phyloP scores from a whole-genome alignment of 306 rosid species.

The Abrus pulchellus region DNA sequence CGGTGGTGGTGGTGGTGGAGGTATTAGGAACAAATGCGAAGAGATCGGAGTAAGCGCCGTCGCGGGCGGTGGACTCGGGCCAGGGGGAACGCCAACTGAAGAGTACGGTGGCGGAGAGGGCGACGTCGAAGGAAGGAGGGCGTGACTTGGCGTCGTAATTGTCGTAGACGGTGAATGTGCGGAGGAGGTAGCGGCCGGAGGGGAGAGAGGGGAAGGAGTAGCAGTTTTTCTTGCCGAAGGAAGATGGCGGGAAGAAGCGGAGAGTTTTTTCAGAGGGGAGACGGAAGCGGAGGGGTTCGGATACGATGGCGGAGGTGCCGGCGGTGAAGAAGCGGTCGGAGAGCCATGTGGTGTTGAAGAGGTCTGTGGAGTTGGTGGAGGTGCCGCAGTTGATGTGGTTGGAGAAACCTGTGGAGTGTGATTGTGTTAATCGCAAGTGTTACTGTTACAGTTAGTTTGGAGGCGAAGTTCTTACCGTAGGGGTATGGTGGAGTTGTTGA shows the following conservation, averaged over 20 bases:
- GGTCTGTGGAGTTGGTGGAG: slow-evolving; percentile 63
- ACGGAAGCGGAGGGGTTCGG: slow-evolving; percentile 80
- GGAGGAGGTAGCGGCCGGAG: slow-evolving; percentile 72
- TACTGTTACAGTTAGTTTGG: slow-evolving; percentile 24
- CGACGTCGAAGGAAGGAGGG: slow-evolving; percentile 85
- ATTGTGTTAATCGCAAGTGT: too few species aligned
- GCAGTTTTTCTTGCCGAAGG: slow-evolving; percentile 93
- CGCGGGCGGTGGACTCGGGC: slow-evolving; percentile 61
- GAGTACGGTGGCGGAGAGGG: slow-evolving; percentile 75
- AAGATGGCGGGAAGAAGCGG: slow-evolving; percentile 73
- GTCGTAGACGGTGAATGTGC: slow-evolving; percentile 90
- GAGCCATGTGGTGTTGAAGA: slow-evolving; percentile 74
- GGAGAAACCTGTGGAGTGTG: slow-evolving; percentile 55
- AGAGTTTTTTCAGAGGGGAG: slow-evolving; percentile 83
- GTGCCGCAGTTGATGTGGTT: slow-evolving; percentile 86
- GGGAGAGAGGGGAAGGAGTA: slow-evolving; percentile 76
- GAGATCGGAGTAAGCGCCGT: slow-evolving; percentile 92
- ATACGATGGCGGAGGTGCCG: slow-evolving; percentile 69
- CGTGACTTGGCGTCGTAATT: slow-evolving; percentile 91
- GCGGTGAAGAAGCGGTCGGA: slow-evolving; percentile 86
- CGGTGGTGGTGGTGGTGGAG: slow-evolving; percentile 59
- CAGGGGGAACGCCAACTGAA: slow-evolving; percentile 97
- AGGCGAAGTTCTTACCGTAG: slow-evolving; percentile 55
- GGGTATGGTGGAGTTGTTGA: slow-evolving; percentile 48
- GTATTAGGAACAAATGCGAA: slow-evolving; percentile 56